Evolutionary conservation across 163 green algal species (phyloP), one percentile per base, ranked within the genome.

Genomic region (Scenedesmus sp.): DNA sequence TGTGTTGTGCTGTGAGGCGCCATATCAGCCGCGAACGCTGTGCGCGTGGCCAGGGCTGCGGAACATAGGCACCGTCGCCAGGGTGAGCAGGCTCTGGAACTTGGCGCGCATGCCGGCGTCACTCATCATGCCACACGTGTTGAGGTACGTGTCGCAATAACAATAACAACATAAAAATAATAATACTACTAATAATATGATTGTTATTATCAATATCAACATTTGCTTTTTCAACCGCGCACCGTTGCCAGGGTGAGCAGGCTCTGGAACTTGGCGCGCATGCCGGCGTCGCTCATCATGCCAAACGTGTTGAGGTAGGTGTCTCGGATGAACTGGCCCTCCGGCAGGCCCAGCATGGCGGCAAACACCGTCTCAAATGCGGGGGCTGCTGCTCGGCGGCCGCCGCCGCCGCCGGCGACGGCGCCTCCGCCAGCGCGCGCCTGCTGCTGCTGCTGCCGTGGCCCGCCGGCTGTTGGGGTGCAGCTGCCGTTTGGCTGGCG

Each of bases 301-400:
- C 42, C 42, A 40, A 81, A 81, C 20, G 72, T 81, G 72, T 81
- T 46, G 30, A 81, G 10, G 42, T 81, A 81, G 7, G n/a, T 81
- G 24, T 81, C 33, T 15, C n/a, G 13, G n/a, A 81, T 43, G 72
- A 81, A 30, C 18, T 81, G 30, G n/a, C n/a, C 33, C 42, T 81
- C 72, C 16, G 72, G 72, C 30, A 81, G n/a, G 16, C n/a, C 72
- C 10, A 81, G n/a, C 72, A 81, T 46, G n/a, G 72, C 72, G 6
- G 42, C 72, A 20, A 81, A 81, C 30, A 46, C n/a, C 30, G 24
- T 81, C 10, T 56, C 46, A 56, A 56, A 56, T 40, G 56, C 59
- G 24, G 68, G 6, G n/a, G 85, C 72, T 72, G 37, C 12, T 43
- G 59, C 82, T 53, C 76, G 16, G n/a, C 26, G 26, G 82, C 56